phyloP scores from a whole-genome alignment of 2,329 filamentous ascomycete genomes.

The Trichoderma asperellum region DNA sequence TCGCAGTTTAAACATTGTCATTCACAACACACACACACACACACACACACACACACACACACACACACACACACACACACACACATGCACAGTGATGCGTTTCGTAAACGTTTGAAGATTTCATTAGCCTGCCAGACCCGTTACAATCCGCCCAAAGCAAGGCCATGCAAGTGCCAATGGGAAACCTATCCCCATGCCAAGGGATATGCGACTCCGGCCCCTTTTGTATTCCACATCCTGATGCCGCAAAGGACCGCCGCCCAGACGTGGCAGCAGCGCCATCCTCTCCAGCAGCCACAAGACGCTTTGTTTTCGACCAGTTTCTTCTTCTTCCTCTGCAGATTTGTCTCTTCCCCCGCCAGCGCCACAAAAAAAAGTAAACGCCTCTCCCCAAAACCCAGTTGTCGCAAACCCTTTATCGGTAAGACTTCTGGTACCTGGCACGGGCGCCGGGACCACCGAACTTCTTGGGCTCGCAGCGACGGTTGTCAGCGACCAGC shows the following conservation, averaged over 20 bases:
- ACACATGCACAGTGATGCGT: conserved; percentile 5
- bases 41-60: too few species aligned
- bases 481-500: conserved; percentile 98
- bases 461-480: conserved; percentile 99
- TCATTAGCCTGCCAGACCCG: conserved; percentile 57
- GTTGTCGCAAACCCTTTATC: conserved; percentile 62
- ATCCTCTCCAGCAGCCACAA: conserved; percentile 12
- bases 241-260: conserved; percentile 15
- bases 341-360: neutral
- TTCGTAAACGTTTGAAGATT: conserved; percentile 50
- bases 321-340: conserved; percentile 5
- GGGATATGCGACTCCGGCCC: conserved; percentile 46
- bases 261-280: conserved; percentile 15
- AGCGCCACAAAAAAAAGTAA: neutral
- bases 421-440: conserved; percentile 99
- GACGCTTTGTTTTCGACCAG: conserved; percentile 17
- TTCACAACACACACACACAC: too few species aligned
- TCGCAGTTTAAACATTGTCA: neutral
- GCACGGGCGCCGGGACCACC: conserved; percentile 91
- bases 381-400: neutral
- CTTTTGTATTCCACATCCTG: conserved; percentile 33
- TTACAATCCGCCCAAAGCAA: conserved; percentile 55
- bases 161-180: conserved; percentile 57
- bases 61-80: neutral
- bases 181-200: conserved; percentile 47